Conservation (phyloP, 352 stramenopile genomes). For the Globisporangium solare region DNA sequence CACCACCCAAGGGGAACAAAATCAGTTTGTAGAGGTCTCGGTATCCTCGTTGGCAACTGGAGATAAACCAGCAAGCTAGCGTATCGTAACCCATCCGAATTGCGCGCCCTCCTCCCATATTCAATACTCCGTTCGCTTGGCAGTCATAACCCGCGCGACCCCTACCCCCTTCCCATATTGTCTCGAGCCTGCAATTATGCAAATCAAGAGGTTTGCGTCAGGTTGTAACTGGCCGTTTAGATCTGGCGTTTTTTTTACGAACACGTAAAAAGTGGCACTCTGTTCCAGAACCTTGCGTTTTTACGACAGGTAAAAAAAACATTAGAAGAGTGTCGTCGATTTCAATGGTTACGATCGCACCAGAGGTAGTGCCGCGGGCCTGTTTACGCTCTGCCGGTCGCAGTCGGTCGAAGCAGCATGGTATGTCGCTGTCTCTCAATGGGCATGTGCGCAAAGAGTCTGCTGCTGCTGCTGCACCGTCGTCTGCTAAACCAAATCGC, state of each 20-base stretch:
- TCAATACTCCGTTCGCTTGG: constrained; percentile 1
- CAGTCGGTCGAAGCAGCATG: not conserved
- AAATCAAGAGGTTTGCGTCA: constrained; percentile 1
- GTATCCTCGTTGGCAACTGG: not conserved
- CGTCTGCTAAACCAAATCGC: too few relatives aligned
- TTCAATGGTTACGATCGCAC: constrained; percentile 5
- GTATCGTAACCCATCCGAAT: not conserved
- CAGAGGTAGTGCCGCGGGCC: not conserved
- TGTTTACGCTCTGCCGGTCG: not conserved
- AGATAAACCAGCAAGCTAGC: not conserved
- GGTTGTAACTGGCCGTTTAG: not conserved
- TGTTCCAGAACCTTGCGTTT: constrained; percentile 8
- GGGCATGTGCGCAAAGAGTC: too few relatives aligned
- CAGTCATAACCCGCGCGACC: not conserved
- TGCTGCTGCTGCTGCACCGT: too few relatives aligned
- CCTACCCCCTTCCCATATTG: not conserved
- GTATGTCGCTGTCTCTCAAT: too few relatives aligned
- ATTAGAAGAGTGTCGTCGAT: not conserved
- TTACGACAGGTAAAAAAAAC: constrained; percentile 11
- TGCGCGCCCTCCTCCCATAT: constrained; percentile 1
- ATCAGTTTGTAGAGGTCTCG: not conserved
- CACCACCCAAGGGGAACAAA: not conserved
- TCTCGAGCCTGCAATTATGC: not conserved
- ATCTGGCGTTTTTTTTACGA: constrained; percentile 9
- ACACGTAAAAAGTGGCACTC: constrained; percentile 8